Conservation (phyloP, 257 asterid genomes). For the Verbascum thapsus region DNA sequence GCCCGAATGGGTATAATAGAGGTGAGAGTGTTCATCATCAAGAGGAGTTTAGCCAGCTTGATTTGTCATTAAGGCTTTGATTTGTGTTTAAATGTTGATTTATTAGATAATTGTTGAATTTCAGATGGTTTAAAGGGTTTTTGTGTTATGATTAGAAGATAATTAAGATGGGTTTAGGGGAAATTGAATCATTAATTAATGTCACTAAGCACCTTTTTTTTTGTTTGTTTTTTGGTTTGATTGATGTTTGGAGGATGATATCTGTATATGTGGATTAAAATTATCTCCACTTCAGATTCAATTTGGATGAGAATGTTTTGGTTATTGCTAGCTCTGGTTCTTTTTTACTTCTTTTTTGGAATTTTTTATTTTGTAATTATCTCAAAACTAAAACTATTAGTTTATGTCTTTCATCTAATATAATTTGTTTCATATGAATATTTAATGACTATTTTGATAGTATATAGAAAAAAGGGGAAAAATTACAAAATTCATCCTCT, state of each 20-base stretch:
- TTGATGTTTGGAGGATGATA: too few species aligned
- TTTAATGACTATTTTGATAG: too few species aligned
- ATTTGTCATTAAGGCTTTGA: conserved; percentile 71
- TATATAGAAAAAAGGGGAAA: too few species aligned
- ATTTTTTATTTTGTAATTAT: too few species aligned
- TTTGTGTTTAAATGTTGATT: background rate
- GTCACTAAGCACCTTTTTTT: conserved; percentile 14
- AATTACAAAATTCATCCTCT: too few species aligned
- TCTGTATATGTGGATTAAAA: background rate
- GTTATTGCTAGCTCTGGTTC: too few species aligned
- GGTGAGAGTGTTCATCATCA: conserved; percentile 39
- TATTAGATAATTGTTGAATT: background rate
- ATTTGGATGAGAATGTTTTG: too few species aligned
- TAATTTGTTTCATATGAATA: too few species aligned
- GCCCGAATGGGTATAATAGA: conserved; percentile 27
- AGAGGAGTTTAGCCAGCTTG: conserved; percentile 63
- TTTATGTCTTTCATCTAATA: too few species aligned
- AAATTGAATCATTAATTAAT: background rate
- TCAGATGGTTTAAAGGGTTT: background rate
- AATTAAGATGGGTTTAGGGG: background rate
- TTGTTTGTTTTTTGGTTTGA: background rate
- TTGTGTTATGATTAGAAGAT: background rate
- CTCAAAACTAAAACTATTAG: too few species aligned
- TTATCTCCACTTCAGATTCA: too few species aligned
- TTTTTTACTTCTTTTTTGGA: too few species aligned